Percentiles rank a stretch among this genome's conserved stretches.
Evolutionary conservation across 345 rosid species (phyloP).

Genomic region (Triadica sebifera): DNA sequence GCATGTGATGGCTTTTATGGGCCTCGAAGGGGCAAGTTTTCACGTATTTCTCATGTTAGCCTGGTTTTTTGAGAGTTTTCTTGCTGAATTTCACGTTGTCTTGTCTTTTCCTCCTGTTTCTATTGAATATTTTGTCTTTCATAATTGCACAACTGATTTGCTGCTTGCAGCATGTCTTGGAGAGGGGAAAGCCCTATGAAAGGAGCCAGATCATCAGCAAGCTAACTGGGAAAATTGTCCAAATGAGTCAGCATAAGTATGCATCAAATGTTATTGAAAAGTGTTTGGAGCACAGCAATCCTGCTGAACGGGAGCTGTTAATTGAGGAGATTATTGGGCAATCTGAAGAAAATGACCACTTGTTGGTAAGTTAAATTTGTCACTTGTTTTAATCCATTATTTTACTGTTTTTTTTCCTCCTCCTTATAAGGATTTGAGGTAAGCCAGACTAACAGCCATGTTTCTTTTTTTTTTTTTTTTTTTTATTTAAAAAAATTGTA

Average conservation of each 20-base stretch:
- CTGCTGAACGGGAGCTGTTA: constrained; percentile 64
- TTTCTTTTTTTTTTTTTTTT: background rate
- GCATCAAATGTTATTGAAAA: constrained; percentile 97
- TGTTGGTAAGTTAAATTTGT: constrained; percentile 55
- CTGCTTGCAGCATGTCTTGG: constrained; percentile 73
- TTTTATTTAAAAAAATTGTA: background rate
- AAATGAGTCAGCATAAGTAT: constrained; percentile 96
- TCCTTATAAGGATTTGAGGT: background rate
- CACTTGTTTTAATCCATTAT: background rate
- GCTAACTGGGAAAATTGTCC: constrained; percentile 74
- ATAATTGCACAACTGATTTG: background rate
- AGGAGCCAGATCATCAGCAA: constrained; percentile 71
- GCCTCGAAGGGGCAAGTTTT: too few relatives aligned
- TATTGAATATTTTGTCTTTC: background rate
- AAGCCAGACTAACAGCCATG: background rate
- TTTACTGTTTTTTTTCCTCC: too few relatives aligned
- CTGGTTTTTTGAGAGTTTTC: background rate
- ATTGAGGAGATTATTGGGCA: constrained; percentile 80
- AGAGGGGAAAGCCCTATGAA: constrained; percentile 78
- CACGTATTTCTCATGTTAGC: too few relatives aligned
- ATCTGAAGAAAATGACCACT: constrained; percentile 71
- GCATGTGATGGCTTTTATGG: background rate
- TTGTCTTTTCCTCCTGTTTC: background rate
- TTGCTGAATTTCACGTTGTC: background rate
- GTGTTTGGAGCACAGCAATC: constrained; percentile 80